Evolutionary conservation across 345 rosid species (phyloP), one percentile per base, ranked within the genome.

Genomic region (rapeseed (Brassica napus)): DNA sequence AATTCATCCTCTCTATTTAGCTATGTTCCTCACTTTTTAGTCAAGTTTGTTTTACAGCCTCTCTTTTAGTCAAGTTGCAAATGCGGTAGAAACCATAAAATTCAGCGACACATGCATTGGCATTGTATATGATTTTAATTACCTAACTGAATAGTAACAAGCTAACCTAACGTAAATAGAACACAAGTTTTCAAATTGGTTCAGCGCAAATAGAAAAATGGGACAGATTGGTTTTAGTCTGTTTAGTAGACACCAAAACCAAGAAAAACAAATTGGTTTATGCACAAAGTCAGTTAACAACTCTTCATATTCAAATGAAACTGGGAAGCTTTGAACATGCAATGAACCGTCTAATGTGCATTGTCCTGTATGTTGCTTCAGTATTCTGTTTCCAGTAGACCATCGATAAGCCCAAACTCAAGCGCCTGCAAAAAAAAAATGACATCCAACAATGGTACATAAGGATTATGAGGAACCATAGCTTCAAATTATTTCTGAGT

Each of bases 361-460:
- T 30, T 42, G 11, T 35, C 63, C 5, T 64, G 64, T 24, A 15
- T 24, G 61, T 31, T 65, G 57, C 31, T 75, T 85, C 86, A 92
- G 75, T 88, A 89, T 58, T 87, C 91, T 6, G 97, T 94, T 85
- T 92, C 97, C 74, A 92, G 70, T 49, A 92, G 71, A 16, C 93
- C 94, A 72, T 94, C 98, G 0, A 94, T 85, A 39, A 92, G 89
- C 18, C 97, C 97, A 34, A 89, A 92, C 77, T 94, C 97, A 90
- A 94, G 86, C 9, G 97, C 94, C 97, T 94, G 88, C 84, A 76
- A 23, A 10, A 15, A 0, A 47, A 47, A 68, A 16, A 47, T 3
- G 71, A 65, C 52, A 31, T n/a, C 2, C 10, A 64, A 37, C 61
- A 31, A 34, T 32, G 31, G 8, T 28, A 4, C 1, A 14, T 4